A percentile compares a stretch with the other conserved stretches of the same genome.
Conservation (phyloP, 2,329 filamentous ascomycete genomes). For the Xenoacremonium recifei region DNA sequence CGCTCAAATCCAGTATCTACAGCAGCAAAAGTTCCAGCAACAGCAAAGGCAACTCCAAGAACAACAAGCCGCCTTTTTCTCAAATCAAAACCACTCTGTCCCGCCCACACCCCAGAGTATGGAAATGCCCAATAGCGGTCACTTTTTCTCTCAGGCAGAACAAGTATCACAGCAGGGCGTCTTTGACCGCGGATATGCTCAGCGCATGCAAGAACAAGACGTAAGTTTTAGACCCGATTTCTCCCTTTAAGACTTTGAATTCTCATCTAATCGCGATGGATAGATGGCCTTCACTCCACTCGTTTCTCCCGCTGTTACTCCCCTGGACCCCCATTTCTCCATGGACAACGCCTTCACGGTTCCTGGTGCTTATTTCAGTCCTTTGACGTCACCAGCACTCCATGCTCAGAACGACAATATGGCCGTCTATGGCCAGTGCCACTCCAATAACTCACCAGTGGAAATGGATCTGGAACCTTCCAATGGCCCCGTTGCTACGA, state of each 20-base stretch:
- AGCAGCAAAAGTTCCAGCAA: constrained; percentile 61
- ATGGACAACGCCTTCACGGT: constrained; percentile 59
- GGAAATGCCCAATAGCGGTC: constrained; percentile 61
- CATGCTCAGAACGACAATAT: constrained; percentile 48
- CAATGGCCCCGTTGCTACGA: constrained; percentile 32
- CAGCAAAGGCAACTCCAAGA: constrained; percentile 59
- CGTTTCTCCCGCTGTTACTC: constrained; percentile 81
- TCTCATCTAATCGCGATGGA: constrained; percentile 16
- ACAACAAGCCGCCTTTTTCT: constrained; percentile 55
- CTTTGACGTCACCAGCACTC: constrained; percentile 76
- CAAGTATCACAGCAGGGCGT: constrained; percentile 55
- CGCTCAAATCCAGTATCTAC: constrained; percentile 64
- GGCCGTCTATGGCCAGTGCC: constrained; percentile 21
- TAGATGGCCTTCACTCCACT: constrained; percentile 78
- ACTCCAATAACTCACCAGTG: constrained; percentile 52
- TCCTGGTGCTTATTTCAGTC: constrained; percentile 76
- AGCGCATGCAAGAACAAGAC: constrained; percentile 67
- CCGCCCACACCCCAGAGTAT: constrained; percentile 81
- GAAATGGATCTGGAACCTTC: constrained; percentile 55
- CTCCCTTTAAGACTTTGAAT: neutral
- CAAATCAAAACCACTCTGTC: constrained; percentile 58
- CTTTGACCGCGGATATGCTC: constrained; percentile 63
- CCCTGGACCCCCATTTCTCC: constrained; percentile 69
- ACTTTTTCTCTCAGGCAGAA: constrained; percentile 60
- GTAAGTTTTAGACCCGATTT: constrained; percentile 40